Evolutionary conservation across 768 basidiomycete genomes (phyloP).

Genomic region (Daedaleopsis sinensis): DNA sequence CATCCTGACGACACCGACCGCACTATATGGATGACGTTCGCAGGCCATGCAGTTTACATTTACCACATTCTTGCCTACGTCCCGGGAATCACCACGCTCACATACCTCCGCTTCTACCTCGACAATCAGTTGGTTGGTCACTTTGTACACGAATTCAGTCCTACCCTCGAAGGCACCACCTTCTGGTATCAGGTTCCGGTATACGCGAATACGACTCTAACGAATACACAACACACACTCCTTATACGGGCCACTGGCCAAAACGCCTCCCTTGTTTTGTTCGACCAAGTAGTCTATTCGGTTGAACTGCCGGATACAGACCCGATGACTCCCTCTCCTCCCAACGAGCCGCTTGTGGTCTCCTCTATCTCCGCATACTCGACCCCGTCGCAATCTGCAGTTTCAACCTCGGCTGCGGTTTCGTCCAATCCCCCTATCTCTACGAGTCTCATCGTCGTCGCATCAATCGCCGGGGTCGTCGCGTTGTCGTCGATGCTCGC

Average conservation of each 20-base stretch:
- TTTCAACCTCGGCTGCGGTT: background rate
- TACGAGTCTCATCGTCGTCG: background rate
- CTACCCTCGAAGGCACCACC: background rate
- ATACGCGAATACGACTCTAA: slow-evolving; percentile 1
- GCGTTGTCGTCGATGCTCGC: background rate
- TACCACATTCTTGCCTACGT: slow-evolving; percentile 5
- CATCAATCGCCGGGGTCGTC: background rate
- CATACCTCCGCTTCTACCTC: slow-evolving; percentile 3
- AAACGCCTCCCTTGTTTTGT: background rate
- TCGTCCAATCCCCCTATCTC: background rate
- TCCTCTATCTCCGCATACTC: background rate
- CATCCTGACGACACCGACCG: background rate
- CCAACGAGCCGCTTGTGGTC: background rate
- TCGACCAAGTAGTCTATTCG: slow-evolving; percentile 10
- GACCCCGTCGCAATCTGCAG: background rate
- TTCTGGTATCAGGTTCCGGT: background rate
- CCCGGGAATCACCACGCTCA: background rate
- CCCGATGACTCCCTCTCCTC: background rate
- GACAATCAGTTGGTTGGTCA: background rate
- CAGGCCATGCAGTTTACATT: slow-evolving; percentile 8
- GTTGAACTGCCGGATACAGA: background rate
- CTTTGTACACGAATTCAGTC: background rate
- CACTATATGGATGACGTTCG: slow-evolving; percentile 4
- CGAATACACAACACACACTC: background rate
- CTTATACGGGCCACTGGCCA: background rate